Evolutionary conservation across 2,329 filamentous ascomycete species (phyloP).

Genomic region (Didymella keratinophila): DNA sequence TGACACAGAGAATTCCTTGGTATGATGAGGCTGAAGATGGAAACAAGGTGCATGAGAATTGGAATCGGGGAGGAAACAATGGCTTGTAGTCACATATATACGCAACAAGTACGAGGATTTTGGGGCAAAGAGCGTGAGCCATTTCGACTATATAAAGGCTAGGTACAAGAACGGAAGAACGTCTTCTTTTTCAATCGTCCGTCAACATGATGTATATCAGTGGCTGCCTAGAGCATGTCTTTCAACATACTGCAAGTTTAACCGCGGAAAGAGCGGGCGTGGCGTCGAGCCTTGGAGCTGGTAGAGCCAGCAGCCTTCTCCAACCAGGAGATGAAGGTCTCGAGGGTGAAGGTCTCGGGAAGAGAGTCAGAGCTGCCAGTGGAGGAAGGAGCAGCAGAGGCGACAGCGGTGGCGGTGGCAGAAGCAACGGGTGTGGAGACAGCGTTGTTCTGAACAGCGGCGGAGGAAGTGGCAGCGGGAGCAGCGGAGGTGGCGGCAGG

Average conservation of each 20-base stretch:
- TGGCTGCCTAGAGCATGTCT: not conserved
- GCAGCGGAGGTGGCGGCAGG: conserved; percentile 20
- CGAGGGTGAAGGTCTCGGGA: conserved; percentile 30
- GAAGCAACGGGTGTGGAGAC: conserved; percentile 17
- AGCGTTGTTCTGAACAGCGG: conserved; percentile 12
- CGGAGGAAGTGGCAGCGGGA: conserved; percentile 16
- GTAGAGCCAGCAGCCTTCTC: conserved; percentile 33
- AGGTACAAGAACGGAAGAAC: conserved; percentile 32
- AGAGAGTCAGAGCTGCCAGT: conserved; percentile 17
- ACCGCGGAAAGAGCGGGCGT: conserved; percentile 30
- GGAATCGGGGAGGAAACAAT: not conserved
- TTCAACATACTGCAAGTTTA: conserved; percentile 6
- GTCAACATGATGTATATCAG: conserved; percentile 9
- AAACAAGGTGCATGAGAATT: not conserved
- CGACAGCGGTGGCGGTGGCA: conserved; percentile 19
- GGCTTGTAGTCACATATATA: too few relatives aligned
- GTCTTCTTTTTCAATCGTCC: not conserved
- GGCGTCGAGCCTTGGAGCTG: conserved; percentile 30
- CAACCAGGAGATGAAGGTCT: conserved; percentile 37
- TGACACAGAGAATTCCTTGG: not conserved
- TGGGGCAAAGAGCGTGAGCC: conserved; percentile 8
- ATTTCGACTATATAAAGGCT: conserved; percentile 19
- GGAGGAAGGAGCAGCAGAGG: conserved; percentile 19
- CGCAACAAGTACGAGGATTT: not conserved
- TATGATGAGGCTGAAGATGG: not conserved